A percentile compares a stretch with the other conserved stretches of the same genome.
Conservation (phyloP, 2,329 filamentous ascomycete species). For the Aspergillus novoparasiticus region DNA sequence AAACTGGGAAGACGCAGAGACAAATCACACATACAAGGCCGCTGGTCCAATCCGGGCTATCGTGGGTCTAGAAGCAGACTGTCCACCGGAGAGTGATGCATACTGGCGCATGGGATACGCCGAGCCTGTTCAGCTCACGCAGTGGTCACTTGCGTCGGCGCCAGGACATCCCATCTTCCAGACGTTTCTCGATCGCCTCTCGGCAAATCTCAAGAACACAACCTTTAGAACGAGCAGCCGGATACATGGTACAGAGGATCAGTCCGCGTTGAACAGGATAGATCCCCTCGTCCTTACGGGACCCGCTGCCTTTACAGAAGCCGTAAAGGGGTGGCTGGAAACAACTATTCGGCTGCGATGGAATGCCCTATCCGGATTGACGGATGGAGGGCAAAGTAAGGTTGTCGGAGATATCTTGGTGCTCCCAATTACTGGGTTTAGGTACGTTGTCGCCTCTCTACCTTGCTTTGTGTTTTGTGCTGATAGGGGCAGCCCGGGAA, state of each 20-base stretch:
- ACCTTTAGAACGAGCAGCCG: not conserved
- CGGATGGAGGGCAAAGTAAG: conserved; percentile 33
- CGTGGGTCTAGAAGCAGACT: conserved; percentile 37
- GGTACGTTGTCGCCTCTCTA: conserved; percentile 19
- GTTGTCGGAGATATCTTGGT: conserved; percentile 33
- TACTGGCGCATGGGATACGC: conserved; percentile 40
- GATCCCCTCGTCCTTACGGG: conserved; percentile 35
- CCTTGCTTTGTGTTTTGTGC: not conserved
- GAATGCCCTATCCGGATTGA: conserved; percentile 34
- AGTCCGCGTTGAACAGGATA: conserved; percentile 14
- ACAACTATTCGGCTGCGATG: conserved; percentile 28
- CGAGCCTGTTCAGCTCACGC: conserved; percentile 35
- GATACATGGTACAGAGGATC: not conserved
- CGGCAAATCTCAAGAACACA: not conserved
- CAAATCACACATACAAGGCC: conserved; percentile 21
- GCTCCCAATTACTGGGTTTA: conserved; percentile 38
- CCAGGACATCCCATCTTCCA: conserved; percentile 31
- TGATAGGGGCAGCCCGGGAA: conserved; percentile 25
- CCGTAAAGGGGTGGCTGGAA: conserved; percentile 26
- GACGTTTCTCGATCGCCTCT: conserved; percentile 28
- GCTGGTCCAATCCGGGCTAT: conserved; percentile 25
- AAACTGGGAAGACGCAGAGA: conserved; percentile 31
- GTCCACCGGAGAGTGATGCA: conserved; percentile 23
- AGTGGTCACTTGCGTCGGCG: conserved; percentile 34
- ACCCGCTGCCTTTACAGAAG: conserved; percentile 33